Evolutionary conservation across 805 yeast species (phyloP).

Genomic region (Debaryomyces hansenii): DNA sequence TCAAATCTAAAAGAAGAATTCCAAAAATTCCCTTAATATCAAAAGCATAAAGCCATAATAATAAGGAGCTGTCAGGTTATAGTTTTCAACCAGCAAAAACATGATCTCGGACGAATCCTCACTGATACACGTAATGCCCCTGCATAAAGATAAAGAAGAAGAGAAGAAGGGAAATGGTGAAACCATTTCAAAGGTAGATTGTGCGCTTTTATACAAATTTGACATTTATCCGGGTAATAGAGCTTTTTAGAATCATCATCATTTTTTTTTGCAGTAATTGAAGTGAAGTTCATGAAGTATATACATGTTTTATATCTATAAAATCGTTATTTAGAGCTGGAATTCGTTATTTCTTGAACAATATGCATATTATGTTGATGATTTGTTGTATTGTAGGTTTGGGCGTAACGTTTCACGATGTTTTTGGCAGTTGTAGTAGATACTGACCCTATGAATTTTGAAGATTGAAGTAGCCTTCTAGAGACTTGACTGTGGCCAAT

Average conservation of each 20-base stretch:
- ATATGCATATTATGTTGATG: neutral
- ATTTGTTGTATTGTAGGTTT: neutral
- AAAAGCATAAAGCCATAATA: slow-evolving; percentile 46
- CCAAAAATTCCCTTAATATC: slow-evolving; percentile 77
- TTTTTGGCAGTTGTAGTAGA: neutral
- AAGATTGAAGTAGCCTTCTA: neutral
- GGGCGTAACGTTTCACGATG: neutral
- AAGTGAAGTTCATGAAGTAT: neutral
- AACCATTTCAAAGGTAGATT: slow-evolving; percentile 2
- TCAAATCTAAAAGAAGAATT: slow-evolving; percentile 19
- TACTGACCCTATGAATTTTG: neutral
- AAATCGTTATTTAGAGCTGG: neutral
- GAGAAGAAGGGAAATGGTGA: slow-evolving; percentile 4
- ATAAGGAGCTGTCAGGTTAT: slow-evolving; percentile 88
- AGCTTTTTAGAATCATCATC: neutral
- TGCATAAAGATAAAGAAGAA: slow-evolving; percentile 87
- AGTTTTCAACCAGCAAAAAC: slow-evolving; percentile 99
- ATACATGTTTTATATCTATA: neutral
- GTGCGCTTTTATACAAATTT: slow-evolving; percentile 12
- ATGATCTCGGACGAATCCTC: slow-evolving; percentile 99
- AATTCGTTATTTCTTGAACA: neutral
- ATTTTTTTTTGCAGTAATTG: neutral
- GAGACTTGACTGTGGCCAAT: slow-evolving; percentile 17
- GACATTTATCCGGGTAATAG: slow-evolving; percentile 5
- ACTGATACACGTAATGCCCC: slow-evolving; percentile 99